Evolutionary conservation across 2,329 filamentous ascomycete species (phyloP).

Genomic region (Sarocladium strictum): DNA sequence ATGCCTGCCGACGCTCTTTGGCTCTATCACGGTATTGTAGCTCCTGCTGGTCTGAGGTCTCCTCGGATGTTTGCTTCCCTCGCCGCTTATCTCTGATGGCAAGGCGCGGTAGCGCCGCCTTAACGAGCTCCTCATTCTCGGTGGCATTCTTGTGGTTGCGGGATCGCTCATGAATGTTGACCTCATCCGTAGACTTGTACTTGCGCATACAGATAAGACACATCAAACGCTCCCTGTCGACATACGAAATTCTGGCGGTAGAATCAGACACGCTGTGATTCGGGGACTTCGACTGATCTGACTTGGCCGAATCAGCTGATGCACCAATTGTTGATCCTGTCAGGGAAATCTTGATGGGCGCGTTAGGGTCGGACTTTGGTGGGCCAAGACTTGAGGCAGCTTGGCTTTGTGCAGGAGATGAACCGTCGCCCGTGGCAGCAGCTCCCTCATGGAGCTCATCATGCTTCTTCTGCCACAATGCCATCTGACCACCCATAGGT

Average conservation of each 20-base stretch:
- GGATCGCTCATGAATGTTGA: slow-evolving; percentile 36
- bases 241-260: slow-evolving; percentile 40
- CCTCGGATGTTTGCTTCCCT: slow-evolving; percentile 23
- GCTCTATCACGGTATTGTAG: slow-evolving; percentile 59
- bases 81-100: slow-evolving; percentile 32
- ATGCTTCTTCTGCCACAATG: slow-evolving; percentile 38
- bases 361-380: slow-evolving; percentile 10
- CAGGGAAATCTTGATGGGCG: slow-evolving; percentile 27
- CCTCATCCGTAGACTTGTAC: slow-evolving; percentile 37
- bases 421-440: neutral
- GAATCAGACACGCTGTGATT: slow-evolving; percentile 10
- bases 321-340: slow-evolving; percentile 17
- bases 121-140: slow-evolving; percentile 37
- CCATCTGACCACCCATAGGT: slow-evolving; percentile 37
- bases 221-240: slow-evolving; percentile 46
- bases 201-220: slow-evolving; percentile 41
- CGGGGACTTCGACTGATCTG: neutral
- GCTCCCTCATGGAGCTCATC: slow-evolving; percentile 28
- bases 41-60: slow-evolving; percentile 23
- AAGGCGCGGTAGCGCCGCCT: slow-evolving; percentile 38
- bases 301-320: neutral
- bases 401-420: neutral
- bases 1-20: slow-evolving; percentile 57
- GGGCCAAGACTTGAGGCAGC: neutral
- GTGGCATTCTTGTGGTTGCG: slow-evolving; percentile 35